Percentiles rank a stretch among this genome's conserved stretches.
Conservation (phyloP, 768 basidiomycete species). For the Trametopsis cervina region DNA sequence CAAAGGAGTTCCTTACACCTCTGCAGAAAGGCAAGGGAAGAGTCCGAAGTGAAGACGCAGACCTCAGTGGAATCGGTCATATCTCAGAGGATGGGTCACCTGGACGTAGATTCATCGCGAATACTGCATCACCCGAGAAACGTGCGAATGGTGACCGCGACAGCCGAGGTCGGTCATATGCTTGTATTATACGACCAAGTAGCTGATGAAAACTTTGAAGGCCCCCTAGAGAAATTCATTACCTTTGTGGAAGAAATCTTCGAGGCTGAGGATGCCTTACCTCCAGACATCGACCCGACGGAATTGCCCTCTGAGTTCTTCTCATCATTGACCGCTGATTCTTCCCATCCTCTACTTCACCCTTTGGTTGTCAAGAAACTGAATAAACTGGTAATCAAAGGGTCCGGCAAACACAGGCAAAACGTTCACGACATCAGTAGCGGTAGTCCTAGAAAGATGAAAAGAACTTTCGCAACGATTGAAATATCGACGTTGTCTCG, state of each 20-base stretch:
- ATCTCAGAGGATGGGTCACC: slow-evolving; percentile 31
- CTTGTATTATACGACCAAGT: slow-evolving; percentile 5
- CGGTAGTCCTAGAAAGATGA: slow-evolving; percentile 33
- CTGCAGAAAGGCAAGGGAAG: slow-evolving; percentile 28
- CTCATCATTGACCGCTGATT: slow-evolving; percentile 52
- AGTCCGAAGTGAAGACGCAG: slow-evolving; percentile 29
- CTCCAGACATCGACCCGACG: slow-evolving; percentile 42
- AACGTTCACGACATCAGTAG: slow-evolving; percentile 31
- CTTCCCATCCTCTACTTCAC: slow-evolving; percentile 53
- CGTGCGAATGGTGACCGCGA: slow-evolving; percentile 66
- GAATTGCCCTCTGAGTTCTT: slow-evolving; percentile 58
- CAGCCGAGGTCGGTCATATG: slow-evolving; percentile 48
- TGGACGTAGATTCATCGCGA: slow-evolving; percentile 21
- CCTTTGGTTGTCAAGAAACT: slow-evolving; percentile 58
- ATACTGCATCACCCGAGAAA: slow-evolving; percentile 42
- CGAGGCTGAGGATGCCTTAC: slow-evolving; percentile 68
- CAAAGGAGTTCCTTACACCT: slow-evolving; percentile 17
- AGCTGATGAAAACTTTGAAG: slow-evolving; percentile 30
- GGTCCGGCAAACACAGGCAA: slow-evolving; percentile 62
- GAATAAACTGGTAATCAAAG: slow-evolving; percentile 59
- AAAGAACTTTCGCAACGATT: slow-evolving; percentile 54
- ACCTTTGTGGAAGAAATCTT: slow-evolving; percentile 81
- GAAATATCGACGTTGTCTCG: slow-evolving; percentile 57
- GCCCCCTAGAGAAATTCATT: slow-evolving; percentile 67
- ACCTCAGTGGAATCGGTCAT: slow-evolving; percentile 51